Percentiles rank a stretch among this genome's conserved stretches.
phyloP scores from a whole-genome alignment of 768 basidiomycete species.

The Russula foetens region DNA sequence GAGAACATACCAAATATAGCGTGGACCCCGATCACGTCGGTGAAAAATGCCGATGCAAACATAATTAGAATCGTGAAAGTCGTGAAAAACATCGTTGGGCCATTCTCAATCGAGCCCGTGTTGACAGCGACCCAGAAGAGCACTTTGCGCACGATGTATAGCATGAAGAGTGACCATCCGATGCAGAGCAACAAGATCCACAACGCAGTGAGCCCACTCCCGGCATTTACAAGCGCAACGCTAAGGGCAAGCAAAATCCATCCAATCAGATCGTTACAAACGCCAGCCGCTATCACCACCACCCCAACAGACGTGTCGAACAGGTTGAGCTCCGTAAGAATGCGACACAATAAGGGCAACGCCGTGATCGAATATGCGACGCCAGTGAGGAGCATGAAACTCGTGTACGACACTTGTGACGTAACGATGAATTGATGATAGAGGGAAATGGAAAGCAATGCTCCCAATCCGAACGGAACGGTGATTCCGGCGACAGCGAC shows the following conservation, averaged over 20 bases:
- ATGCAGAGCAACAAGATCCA: slow-evolving; percentile 77
- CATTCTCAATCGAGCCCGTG: slow-evolving; percentile 75
- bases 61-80: slow-evolving; percentile 70
- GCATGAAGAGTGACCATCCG: slow-evolving; percentile 71
- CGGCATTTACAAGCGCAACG: slow-evolving; percentile 87
- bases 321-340: slow-evolving; percentile 85
- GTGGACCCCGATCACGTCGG: slow-evolving; percentile 87
- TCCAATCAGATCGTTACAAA: slow-evolving; percentile 68
- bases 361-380: slow-evolving; percentile 88
- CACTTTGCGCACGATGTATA: slow-evolving; percentile 53
- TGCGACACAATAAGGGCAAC: slow-evolving; percentile 79
- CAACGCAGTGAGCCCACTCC: slow-evolving; percentile 72
- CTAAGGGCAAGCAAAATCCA: slow-evolving; percentile 88
- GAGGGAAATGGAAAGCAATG: slow-evolving; percentile 56
- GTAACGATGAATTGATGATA: slow-evolving; percentile 69
- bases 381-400: slow-evolving; percentile 93
- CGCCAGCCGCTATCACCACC: slow-evolving; percentile 86
- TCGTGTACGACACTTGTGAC: slow-evolving; percentile 55
- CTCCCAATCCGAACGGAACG: slow-evolving; percentile 83
- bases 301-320: slow-evolving; percentile 90
- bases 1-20: slow-evolving; percentile 68
- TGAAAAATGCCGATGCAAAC: slow-evolving; percentile 87
- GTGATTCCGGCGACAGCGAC: slow-evolving; percentile 80
- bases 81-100: slow-evolving; percentile 87
- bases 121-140: slow-evolving; percentile 66